A percentile compares a stretch with the other conserved stretches of the same genome.
These are phyloP conservation scores for Heracleum sosnowskyi DNA, from an alignment of 129 eudicot genomes.

Conservation along the genomic window DNA sequence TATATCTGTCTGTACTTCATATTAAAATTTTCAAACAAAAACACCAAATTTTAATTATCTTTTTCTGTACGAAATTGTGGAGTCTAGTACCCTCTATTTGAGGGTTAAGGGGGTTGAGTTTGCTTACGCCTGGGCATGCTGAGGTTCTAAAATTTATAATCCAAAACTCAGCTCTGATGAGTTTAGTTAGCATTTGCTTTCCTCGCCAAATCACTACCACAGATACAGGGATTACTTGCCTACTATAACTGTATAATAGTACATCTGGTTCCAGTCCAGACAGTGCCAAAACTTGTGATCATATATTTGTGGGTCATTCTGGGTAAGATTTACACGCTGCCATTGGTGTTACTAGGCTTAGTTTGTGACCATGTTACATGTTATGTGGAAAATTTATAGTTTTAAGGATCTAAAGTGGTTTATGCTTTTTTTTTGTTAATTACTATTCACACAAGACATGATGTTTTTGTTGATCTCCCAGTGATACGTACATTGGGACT, in stretches of 20 bases:
- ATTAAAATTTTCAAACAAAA: not conserved
- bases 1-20: not conserved
- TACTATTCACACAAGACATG: not conserved
- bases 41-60: no score
- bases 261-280: not conserved
- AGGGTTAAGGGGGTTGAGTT: not conserved
- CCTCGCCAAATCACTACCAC: not conserved
- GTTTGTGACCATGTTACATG: not conserved
- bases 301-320: not conserved
- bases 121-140: not conserved
- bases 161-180: not conserved
- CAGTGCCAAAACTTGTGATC: not conserved
- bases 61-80: not conserved
- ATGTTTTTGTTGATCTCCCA: not conserved
- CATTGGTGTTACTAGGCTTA: not conserved
- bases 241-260: not conserved
- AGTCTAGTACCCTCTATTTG: not conserved
- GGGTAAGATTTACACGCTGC: not conserved
- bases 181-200: not conserved
- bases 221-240: not conserved
- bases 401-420: not conserved
- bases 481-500: not conserved
- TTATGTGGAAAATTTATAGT: not conserved
- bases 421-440: not conserved
- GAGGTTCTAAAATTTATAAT: not conserved